phyloP scores from a whole-genome alignment of 2,329 filamentous ascomycete species.

The Onygena corvina region DNA sequence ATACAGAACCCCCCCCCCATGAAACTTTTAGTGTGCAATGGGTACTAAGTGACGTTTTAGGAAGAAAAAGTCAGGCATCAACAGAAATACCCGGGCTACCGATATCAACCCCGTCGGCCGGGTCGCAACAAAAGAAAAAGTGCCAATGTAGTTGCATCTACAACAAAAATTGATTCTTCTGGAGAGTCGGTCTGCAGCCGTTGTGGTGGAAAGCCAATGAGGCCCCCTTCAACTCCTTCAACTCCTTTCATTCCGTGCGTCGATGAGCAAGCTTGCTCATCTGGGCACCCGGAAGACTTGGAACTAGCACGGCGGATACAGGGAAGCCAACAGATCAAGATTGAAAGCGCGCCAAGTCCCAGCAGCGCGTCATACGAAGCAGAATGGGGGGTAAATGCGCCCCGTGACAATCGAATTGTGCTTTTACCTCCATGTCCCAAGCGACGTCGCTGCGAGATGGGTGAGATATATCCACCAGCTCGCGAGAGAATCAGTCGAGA shows the following conservation, averaged over 20 bases:
- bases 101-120: conserved; percentile 73
- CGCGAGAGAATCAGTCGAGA: conserved; percentile 29
- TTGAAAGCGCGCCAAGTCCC: conserved; percentile 19
- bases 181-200: conserved; percentile 30
- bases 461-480: conserved; percentile 30
- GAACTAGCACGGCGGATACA: conserved; percentile 18
- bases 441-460: conserved; percentile 48
- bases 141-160: conserved; percentile 24
- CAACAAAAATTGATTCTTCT: conserved; percentile 27
- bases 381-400: conserved; percentile 18
- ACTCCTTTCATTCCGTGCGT: conserved; percentile 30
- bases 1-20: conserved; percentile 12
- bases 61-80: conserved; percentile 85
- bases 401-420: conserved; percentile 22
- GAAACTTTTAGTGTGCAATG: neutral
- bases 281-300: conserved; percentile 23
- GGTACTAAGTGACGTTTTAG: conserved; percentile 28
- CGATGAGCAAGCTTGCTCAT: conserved; percentile 10
- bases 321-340: conserved; percentile 18
- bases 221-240: conserved; percentile 33
- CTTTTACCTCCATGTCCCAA: conserved; percentile 47
- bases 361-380: conserved; percentile 19
- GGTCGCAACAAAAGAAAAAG: conserved; percentile 43
- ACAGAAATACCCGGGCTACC: conserved; percentile 82
- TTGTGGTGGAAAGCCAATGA: conserved; percentile 38